Evolutionary conservation across 2,329 filamentous ascomycete genomes (phyloP).

Genomic region (Botryosphaeria dothidea): DNA sequence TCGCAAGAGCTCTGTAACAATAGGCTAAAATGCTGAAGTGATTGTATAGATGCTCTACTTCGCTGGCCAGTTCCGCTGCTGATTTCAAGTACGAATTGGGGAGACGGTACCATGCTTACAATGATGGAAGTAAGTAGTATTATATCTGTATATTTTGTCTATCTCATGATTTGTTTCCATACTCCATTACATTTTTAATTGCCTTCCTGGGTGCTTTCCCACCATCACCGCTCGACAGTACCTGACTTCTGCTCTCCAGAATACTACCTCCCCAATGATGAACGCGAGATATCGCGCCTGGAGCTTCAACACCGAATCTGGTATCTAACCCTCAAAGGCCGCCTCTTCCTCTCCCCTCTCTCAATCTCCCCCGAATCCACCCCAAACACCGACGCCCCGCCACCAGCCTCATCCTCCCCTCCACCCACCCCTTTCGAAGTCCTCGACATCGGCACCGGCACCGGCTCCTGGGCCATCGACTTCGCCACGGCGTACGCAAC

Average conservation of each 20-base stretch:
- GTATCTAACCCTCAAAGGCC: constrained; percentile 26
- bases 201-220: background rate
- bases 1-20: background rate
- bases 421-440: background rate
- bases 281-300: background rate
- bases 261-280: background rate
- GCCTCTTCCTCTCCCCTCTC: constrained; percentile 22
- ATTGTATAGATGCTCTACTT: background rate
- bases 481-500: constrained; percentile 24
- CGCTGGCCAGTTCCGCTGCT: constrained; percentile 4
- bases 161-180: background rate
- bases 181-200: background rate
- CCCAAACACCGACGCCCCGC: background rate
- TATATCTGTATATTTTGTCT: background rate
- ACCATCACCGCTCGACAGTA: background rate
- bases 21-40: background rate
- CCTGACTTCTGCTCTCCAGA: background rate
- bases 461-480: constrained; percentile 11
- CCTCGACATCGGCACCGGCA: background rate
- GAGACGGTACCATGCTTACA: constrained; percentile 9
- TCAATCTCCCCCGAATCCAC: background rate
- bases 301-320: constrained; percentile 28
- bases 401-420: background rate
- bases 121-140: background rate
- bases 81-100: constrained; percentile 10